Percentiles rank a stretch among this genome's conserved stretches.
phyloP scores from a whole-genome alignment of 192 early-diverging fungal species.

The Mortierella hygrophila region DNA sequence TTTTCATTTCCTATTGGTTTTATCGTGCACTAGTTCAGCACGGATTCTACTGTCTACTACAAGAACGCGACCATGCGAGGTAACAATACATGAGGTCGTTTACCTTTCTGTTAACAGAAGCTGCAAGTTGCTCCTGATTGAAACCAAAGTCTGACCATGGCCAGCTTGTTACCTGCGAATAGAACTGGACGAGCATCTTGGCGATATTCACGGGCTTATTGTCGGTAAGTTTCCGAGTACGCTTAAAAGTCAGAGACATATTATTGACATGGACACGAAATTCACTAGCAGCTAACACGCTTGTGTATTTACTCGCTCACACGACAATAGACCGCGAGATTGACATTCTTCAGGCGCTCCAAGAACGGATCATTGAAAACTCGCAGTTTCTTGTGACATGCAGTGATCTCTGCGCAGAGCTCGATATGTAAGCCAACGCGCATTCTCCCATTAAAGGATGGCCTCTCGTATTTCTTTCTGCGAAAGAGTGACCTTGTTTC shows the following conservation, averaged over 20 bases:
- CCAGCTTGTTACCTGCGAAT: not conserved
- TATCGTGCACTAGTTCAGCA: conserved; percentile 69
- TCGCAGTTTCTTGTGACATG: conserved; percentile 48
- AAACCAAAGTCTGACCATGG: not conserved
- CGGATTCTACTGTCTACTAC: conserved; percentile 75
- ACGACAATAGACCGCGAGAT: conserved; percentile 78
- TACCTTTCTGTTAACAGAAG: not conserved
- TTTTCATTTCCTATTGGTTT: not conserved
- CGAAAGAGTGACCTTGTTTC: not conserved
- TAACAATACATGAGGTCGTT: conserved; percentile 12
- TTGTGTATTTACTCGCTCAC: not conserved
- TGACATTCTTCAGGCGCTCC: conserved; percentile 82
- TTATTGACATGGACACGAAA: not conserved
- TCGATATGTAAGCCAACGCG: conserved; percentile 73
- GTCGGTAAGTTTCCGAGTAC: conserved; percentile 60
- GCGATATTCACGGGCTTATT: conserved; percentile 89
- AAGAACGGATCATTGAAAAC: conserved; percentile 66
- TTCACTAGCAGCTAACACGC: too few relatives aligned
- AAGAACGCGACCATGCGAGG: conserved; percentile 72
- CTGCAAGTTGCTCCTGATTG: not conserved
- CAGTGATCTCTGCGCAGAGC: conserved; percentile 65
- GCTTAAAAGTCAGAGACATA: not conserved
- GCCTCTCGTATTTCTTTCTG: too few relatives aligned
- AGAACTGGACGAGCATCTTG: conserved; percentile 84
- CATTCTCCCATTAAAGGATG: not conserved